Conservation (phyloP, 1,284 basidiomycete genomes). For the Ustilago nuda region DNA sequence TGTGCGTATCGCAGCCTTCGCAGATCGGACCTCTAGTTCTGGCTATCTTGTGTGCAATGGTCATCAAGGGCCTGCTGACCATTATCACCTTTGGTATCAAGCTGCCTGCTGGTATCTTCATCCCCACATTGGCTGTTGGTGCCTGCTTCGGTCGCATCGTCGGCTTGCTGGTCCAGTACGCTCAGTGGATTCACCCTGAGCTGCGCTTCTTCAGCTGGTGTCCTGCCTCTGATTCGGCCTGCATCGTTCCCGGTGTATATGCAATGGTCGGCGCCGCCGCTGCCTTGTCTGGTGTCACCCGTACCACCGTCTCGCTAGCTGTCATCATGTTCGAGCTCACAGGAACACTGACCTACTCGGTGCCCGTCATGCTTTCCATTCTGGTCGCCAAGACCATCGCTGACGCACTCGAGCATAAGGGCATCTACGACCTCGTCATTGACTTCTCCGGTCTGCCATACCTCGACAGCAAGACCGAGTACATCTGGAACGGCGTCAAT, state of each 20-base stretch:
- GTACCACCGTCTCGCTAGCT: constrained; percentile 89
- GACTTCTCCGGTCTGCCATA: constrained; percentile 79
- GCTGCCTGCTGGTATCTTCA: constrained; percentile 86
- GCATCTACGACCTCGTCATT: constrained; percentile 95
- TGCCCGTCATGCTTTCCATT: constrained; percentile 88
- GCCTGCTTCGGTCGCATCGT: constrained; percentile 91
- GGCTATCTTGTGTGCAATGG: constrained; percentile 76
- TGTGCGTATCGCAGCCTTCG: constrained; percentile 79
- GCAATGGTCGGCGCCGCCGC: constrained; percentile 84
- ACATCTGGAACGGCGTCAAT: constrained; percentile 76
- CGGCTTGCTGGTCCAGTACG: constrained; percentile 85
- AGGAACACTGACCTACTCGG: constrained; percentile 90
- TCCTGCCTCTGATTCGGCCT: constrained; percentile 49
- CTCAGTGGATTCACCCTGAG: constrained; percentile 78
- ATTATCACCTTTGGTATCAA: constrained; percentile 90
- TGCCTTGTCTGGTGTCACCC: constrained; percentile 79
- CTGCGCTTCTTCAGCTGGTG: constrained; percentile 74
- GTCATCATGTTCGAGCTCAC: constrained; percentile 98
- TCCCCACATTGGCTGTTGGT: constrained; percentile 93
- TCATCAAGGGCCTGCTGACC: constrained; percentile 77
- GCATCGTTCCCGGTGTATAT: constrained; percentile 82
- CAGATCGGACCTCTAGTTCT: constrained; percentile 78
- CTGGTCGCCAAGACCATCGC: constrained; percentile 87
- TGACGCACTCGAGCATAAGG: constrained; percentile 90
- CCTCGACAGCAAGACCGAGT: constrained; percentile 87